Base-by-base conservation (phyloP, 441 rosid genomes). In the Cnidoscolus chayamansa region DNA sequence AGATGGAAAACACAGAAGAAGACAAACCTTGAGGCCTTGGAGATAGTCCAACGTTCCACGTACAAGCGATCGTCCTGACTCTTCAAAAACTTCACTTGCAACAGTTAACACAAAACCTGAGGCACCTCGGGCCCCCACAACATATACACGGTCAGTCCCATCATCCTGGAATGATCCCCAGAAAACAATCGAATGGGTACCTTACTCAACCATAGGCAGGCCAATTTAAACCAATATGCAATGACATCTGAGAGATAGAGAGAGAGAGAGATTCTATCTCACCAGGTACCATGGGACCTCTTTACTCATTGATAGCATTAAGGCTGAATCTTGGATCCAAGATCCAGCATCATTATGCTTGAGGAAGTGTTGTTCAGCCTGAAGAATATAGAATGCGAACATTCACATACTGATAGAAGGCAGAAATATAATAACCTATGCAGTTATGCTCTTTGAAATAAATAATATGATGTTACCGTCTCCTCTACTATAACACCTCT, bases 201-300 rank as follows among this genome's bases (percentile, higher is more conserved):
- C 74, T 55, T 10, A 20, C 47, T 68, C 67, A 67, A 66, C 54
- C 64, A 70, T 45, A 54, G 53, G 25, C 25, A 25, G 25, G 25
- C 25, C 25, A 25, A 25, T 25, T 43, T 9, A 9, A 59, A 20
- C 67, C 76, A 60, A 43, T 0, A 65, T 13, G 49, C 56, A 75
- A 63, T 10, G 15, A 40, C 61, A 51, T 50, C 32, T 63, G 47
- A 10, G 51, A 49, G 15, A 64, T n/a, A 48, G 45, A 71, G 32
- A 31, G 58, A 35, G 40, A 45, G n/a, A 61, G 30, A 9, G 19
- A 67, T 50, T 55, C 54, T 54, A 51, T 65, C 90, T 85, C 79
- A 94, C 97, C 87, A 94, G 81, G 78, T 86, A 89, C 97, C 98
- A 90, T 45, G 98, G 97, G 77, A 94, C 97, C 85, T 94, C 98